phyloP scores from a whole-genome alignment of 176 grass and related monocot species.

The Poa annua region DNA sequence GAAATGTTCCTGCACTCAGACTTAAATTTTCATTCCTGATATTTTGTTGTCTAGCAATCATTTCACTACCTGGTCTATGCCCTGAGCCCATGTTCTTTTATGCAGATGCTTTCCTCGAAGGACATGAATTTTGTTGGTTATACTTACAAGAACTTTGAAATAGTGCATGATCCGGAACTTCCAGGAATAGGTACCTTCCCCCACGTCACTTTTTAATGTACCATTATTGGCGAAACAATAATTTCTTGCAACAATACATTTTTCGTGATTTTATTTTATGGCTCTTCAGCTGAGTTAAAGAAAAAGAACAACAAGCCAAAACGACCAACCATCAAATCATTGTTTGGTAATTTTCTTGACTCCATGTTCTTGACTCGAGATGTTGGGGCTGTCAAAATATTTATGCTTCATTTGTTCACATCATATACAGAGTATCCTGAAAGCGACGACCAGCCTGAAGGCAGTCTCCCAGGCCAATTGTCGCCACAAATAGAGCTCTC shows the following conservation, averaged over 20 bases:
- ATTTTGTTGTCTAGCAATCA: conserved; percentile 8
- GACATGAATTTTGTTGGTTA: conserved; percentile 60
- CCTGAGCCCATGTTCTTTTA: conserved; percentile 29
- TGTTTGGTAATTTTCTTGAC: conserved; percentile 55
- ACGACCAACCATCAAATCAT: conserved; percentile 71
- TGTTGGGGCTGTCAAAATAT: conserved; percentile 12
- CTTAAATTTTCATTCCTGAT: neutral
- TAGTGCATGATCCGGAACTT: conserved; percentile 56
- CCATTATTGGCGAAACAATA: too few relatives aligned
- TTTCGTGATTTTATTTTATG: conserved; percentile 20
- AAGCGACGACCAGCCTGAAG: conserved; percentile 43
- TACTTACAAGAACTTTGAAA: conserved; percentile 65
- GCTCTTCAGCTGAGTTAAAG: conserved; percentile 64
- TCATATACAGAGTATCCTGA: conserved; percentile 44
- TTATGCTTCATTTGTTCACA: conserved; percentile 15
- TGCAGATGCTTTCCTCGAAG: conserved; percentile 65
- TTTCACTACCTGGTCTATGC: conserved; percentile 18
- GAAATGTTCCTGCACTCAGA: neutral
- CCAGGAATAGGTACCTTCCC: conserved; percentile 50
- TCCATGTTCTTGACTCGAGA: neutral
- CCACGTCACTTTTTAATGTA: too few relatives aligned
- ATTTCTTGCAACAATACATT: neutral
- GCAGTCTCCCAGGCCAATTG: conserved; percentile 58
- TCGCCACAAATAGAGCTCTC: conserved; percentile 56
- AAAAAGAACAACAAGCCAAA: conserved; percentile 69